Conservation (phyloP, 768 basidiomycete genomes). For the Lyophyllum shimeji region DNA sequence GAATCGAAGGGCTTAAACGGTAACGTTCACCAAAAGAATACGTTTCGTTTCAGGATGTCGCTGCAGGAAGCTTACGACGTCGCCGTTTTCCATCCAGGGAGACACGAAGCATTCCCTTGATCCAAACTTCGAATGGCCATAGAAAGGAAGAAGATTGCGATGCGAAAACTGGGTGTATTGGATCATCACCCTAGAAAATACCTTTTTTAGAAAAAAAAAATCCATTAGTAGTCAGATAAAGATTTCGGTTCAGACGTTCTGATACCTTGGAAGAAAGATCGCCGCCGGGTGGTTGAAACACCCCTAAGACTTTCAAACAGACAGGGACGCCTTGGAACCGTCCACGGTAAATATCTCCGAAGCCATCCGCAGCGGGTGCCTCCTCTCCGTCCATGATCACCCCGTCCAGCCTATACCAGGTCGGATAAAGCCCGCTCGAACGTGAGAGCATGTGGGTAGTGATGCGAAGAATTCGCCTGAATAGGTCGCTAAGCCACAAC, state of each 20-base stretch:
- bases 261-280: neutral
- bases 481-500: neutral
- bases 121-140: constrained; percentile 1
- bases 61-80: constrained; percentile 1
- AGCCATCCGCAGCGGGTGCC: constrained; percentile 1
- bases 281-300: neutral
- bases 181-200: constrained; percentile 1
- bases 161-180: constrained; percentile 7
- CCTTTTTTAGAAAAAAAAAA: neutral
- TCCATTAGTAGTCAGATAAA: neutral
- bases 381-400: neutral
- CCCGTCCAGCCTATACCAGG: neutral
- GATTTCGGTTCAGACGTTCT: neutral
- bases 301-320: neutral
- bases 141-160: constrained; percentile 6
- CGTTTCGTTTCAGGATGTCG: neutral
- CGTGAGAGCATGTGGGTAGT: constrained; percentile 1
- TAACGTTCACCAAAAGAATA: neutral
- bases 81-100: constrained; percentile 14
- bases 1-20: too few relatives aligned
- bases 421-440: constrained; percentile 1
- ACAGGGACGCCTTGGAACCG: neutral
- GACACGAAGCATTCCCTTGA: constrained; percentile 1
- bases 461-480: neutral
- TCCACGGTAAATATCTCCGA: constrained; percentile 5